Conservation (phyloP, 805 yeast species). For the Metschnikowia lochheadii region DNA sequence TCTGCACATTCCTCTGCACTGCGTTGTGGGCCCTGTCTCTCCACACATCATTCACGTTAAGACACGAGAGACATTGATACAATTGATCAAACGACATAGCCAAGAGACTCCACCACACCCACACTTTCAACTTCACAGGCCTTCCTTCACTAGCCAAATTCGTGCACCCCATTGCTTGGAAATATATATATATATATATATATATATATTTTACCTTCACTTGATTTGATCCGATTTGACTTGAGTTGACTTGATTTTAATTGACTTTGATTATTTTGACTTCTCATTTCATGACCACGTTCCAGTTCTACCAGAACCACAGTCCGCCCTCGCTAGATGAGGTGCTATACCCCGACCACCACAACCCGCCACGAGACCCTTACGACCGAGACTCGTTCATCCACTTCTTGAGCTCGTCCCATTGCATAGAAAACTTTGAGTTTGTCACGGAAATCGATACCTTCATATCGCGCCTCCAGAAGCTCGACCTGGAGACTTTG, state of each 20-base stretch:
- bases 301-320: constrained; percentile 11
- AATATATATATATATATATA: too few species aligned
- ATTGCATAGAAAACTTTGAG: constrained; percentile 37
- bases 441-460: constrained; percentile 25
- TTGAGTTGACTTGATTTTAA: too few species aligned
- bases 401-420: constrained; percentile 25
- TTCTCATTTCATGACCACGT: constrained; percentile 8
- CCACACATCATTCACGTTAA: background rate
- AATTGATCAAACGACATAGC: too few species aligned
- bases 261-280: too few species aligned
- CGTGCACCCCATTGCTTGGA: background rate
- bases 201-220: too few species aligned
- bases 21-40: background rate
- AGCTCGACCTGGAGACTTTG: constrained; percentile 10
- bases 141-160: background rate
- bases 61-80: too few species aligned
- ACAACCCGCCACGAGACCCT: constrained; percentile 13
- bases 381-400: constrained; percentile 21
- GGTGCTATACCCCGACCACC: constrained; percentile 9
- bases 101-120: too few species aligned
- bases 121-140: too few species aligned
- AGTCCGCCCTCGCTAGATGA: constrained; percentile 21
- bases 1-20: constrained; percentile 1
- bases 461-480: constrained; percentile 8
- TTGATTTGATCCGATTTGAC: too few species aligned